phyloP scores from a whole-genome alignment of 129 eudicot genomes.

The Artemisia annua region DNA sequence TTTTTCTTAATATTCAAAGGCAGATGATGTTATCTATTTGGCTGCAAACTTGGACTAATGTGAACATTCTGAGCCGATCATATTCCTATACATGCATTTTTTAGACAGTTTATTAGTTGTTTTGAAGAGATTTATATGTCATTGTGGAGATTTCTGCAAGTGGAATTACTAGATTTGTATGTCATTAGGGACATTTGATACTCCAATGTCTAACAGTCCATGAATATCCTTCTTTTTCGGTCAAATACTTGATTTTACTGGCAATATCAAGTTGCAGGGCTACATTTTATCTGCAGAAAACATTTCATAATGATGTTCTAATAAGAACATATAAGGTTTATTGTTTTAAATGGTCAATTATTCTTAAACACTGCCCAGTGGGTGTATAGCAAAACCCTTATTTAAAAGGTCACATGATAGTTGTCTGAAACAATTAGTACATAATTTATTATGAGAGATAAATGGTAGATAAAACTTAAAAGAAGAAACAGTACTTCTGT shows the following conservation, averaged over 20 bases:
- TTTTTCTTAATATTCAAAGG: not conserved
- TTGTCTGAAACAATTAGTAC: not conserved
- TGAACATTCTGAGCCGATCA: not conserved
- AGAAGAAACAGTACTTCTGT: slow-evolving; percentile 10
- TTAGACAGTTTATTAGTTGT: not conserved
- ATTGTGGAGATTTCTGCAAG: not conserved
- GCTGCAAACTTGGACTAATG: not conserved
- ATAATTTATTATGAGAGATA: not conserved
- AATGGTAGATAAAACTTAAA: slow-evolving; percentile 5
- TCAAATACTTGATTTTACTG: not conserved
- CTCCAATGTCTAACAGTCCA: not conserved
- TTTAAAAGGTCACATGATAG: not conserved
- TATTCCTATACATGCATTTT: not conserved
- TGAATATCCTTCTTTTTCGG: not conserved
- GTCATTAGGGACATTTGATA: not conserved
- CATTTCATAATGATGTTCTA: not conserved
- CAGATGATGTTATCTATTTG: not conserved
- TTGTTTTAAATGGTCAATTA: not conserved
- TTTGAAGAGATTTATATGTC: not conserved
- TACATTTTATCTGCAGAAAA: not conserved
- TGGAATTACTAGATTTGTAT: not conserved
- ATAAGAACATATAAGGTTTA: not conserved
- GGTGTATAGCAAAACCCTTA: too few relatives aligned
- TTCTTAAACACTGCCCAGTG: too few relatives aligned
- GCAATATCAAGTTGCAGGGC: not conserved